These are phyloP conservation scores for Fonsecaea multimorphosa DNA, from an alignment of 2,329 filamentous ascomycete genomes.

Conservation along the genomic window DNA sequence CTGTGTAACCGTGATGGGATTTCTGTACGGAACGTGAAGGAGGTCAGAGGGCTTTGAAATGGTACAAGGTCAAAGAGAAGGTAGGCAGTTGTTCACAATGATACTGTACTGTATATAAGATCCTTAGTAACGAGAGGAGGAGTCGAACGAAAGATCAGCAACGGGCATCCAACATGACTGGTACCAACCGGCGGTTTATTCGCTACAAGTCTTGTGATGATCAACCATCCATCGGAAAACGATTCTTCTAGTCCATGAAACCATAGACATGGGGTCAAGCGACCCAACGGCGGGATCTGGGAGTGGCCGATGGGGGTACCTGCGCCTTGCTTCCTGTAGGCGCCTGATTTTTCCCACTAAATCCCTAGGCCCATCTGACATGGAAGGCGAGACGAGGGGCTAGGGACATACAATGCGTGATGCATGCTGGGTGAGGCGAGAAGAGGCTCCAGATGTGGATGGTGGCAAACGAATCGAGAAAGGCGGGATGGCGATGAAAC, in stretches of 20 bases:
- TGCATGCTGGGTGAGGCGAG: slow-evolving; percentile 30
- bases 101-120: slow-evolving; percentile 4
- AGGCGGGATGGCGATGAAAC: slow-evolving; percentile 2
- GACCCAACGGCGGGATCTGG: slow-evolving; percentile 7
- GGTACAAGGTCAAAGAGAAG: background rate
- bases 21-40: background rate
- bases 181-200: slow-evolving; percentile 18
- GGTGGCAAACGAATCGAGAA: slow-evolving; percentile 30
- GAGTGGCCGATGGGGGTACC: slow-evolving; percentile 18
- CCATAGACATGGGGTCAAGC: slow-evolving; percentile 2
- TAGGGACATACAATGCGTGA: slow-evolving; percentile 8
- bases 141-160: slow-evolving; percentile 16
- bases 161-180: background rate
- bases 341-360: slow-evolving; percentile 22
- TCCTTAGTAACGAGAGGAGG: background rate
- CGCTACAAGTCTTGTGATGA: slow-evolving; percentile 21
- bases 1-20: slow-evolving; percentile 19
- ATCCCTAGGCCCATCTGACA: slow-evolving; percentile 17
- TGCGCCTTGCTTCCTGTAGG: slow-evolving; percentile 17
- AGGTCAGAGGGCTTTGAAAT: background rate
- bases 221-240: slow-evolving; percentile 15
- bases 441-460: slow-evolving; percentile 27
- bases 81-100: background rate
- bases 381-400: slow-evolving; percentile 16
- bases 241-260: slow-evolving; percentile 1